phyloP scores from a whole-genome alignment of 441 rosid species.

The Euphorbia corollata region DNA sequence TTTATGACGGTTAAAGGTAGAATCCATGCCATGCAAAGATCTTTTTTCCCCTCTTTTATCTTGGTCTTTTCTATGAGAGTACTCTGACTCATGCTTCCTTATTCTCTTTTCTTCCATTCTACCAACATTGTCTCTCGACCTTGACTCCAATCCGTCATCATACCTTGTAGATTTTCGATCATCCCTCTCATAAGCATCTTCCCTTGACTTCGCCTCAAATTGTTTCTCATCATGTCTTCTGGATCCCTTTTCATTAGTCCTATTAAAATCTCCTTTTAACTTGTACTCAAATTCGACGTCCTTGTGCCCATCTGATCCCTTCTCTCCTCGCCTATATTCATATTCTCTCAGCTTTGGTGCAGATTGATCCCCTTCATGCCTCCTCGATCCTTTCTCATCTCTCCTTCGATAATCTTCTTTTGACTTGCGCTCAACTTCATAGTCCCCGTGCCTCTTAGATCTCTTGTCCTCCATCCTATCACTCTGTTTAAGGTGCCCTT shows the following conservation, averaged over 20 bases:
- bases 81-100: conserved; percentile 31
- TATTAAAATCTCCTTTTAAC: conserved; percentile 22
- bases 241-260: conserved; percentile 26
- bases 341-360: conserved; percentile 31
- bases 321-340: conserved; percentile 30
- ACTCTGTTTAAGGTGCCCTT: conserved; percentile 24
- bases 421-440: conserved; percentile 19
- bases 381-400: conserved; percentile 39
- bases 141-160: conserved; percentile 22
- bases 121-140: conserved; percentile 23
- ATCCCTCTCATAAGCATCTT: conserved; percentile 21
- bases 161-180: conserved; percentile 26
- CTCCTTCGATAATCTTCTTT: conserved; percentile 18
- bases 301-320: conserved; percentile 26
- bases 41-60: conserved; percentile 27
- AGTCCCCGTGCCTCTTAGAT: conserved; percentile 21
- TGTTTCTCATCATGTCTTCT: conserved; percentile 22
- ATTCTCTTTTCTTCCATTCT: conserved; percentile 28
- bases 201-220: conserved; percentile 19
- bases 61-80: conserved; percentile 30
- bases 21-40: conserved; percentile 28
- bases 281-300: conserved; percentile 20
- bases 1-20: conserved; percentile 23
- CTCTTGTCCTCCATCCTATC: conserved; percentile 27
- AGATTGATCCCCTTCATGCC: conserved; percentile 27